phyloP scores from a whole-genome alignment of 495 filamentous ascomycete genomes.

The Penicillium waksmanii region DNA sequence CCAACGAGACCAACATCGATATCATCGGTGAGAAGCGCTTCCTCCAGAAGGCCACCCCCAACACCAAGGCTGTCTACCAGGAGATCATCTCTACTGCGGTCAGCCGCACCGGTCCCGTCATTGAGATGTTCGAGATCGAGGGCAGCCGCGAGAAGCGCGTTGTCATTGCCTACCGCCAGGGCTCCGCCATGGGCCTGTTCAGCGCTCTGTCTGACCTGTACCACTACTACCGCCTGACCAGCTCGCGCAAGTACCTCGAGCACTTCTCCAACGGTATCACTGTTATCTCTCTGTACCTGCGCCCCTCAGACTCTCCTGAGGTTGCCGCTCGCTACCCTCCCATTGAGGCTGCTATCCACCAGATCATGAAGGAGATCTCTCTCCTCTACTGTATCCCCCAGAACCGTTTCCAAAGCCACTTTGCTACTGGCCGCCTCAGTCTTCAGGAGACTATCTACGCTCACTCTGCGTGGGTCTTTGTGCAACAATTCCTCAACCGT shows the following conservation, averaged over 20 bases:
- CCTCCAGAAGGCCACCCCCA: conserved; percentile 90
- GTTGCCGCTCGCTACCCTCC: conserved; percentile 64
- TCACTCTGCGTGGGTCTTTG: conserved; percentile 96
- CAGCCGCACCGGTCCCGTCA: conserved; percentile 83
- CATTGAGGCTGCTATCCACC: conserved; percentile 93
- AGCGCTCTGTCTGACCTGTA: conserved; percentile 95
- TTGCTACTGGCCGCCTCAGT: conserved; percentile 84
- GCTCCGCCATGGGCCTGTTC: conserved; percentile 92
- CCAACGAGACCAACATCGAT: conserved; percentile 84
- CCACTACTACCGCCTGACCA: conserved; percentile 97
- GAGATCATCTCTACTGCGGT: conserved; percentile 88
- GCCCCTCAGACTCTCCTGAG: conserved; percentile 61
- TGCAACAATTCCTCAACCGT: conserved; percentile 95
- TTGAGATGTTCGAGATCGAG: conserved; percentile 97
- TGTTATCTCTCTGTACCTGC: conserved; percentile 92
- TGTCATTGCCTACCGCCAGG: conserved; percentile 90
- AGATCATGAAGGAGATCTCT: conserved; percentile 98
- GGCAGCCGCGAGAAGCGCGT: conserved; percentile 86
- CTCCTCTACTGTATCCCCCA: conserved; percentile 97
- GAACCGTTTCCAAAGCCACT: conserved; percentile 89
- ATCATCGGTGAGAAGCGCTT: conserved; percentile 93
- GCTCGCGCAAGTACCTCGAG: conserved; percentile 95
- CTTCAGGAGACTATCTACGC: conserved; percentile 97
- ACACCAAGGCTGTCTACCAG: conserved; percentile 94
- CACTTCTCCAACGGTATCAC: conserved; percentile 99